These are phyloP conservation scores for Penicillium cinerascens DNA, from an alignment of 495 filamentous ascomycete species.

Conservation along the genomic window DNA sequence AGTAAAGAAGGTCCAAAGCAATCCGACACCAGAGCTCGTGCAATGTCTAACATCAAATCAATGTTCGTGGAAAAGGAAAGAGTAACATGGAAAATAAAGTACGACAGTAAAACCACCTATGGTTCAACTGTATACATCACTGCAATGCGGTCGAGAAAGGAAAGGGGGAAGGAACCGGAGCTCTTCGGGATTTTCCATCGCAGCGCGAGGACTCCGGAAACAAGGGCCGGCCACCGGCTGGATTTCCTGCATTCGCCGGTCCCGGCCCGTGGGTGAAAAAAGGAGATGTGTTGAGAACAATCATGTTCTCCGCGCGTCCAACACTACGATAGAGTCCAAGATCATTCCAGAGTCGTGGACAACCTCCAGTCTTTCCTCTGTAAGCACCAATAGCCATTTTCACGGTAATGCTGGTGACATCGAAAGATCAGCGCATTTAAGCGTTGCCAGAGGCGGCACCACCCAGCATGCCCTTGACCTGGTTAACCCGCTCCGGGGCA, in stretches of 20 bases:
- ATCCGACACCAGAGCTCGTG: conserved; percentile 32
- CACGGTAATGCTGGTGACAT: neutral
- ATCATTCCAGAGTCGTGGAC: neutral
- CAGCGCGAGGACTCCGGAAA: conserved; percentile 7
- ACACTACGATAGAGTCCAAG: neutral
- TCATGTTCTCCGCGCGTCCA: neutral
- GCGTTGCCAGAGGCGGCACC: conserved; percentile 37
- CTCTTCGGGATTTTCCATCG: conserved; percentile 10
- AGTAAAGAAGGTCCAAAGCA: conserved; percentile 19
- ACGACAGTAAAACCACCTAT: conserved; percentile 15
- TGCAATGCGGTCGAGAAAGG: conserved; percentile 13
- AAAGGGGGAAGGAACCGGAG: conserved; percentile 5
- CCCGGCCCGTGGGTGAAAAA: conserved; percentile 8
- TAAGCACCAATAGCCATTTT: neutral
- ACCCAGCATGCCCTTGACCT: conserved; percentile 43
- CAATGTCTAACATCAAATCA: conserved; percentile 28
- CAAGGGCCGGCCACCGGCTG: conserved; percentile 22
- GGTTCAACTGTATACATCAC: conserved; percentile 17
- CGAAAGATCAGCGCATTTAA: conserved; percentile 16
- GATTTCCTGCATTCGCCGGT: conserved; percentile 39
- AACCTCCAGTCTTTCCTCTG: neutral
- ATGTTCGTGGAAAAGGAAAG: conserved; percentile 23
- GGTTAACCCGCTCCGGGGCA: conserved; percentile 36
- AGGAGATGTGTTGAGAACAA: neutral
- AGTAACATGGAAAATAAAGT: conserved; percentile 10